These are phyloP conservation scores for Cephaloascus fragrans DNA, from an alignment of 805 yeast species.

Conservation along the genomic window DNA sequence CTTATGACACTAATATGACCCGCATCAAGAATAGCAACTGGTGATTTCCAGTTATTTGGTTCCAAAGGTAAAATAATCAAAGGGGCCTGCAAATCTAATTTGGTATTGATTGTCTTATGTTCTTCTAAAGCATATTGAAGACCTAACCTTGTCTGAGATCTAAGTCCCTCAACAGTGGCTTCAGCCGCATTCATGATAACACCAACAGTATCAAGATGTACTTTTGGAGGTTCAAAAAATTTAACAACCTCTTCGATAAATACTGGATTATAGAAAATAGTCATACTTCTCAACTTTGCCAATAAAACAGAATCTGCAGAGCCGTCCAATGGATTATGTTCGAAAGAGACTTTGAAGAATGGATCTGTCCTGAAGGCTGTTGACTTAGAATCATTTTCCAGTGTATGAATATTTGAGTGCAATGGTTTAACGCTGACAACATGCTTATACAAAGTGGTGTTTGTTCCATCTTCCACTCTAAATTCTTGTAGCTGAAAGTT, in stretches of 20 bases:
- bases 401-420: constrained; percentile 25
- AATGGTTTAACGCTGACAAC: constrained; percentile 74
- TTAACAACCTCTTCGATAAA: constrained; percentile 65
- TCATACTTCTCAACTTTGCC: constrained; percentile 75
- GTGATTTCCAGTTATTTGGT: constrained; percentile 69
- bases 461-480: constrained; percentile 80
- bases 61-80: constrained; percentile 78
- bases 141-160: constrained; percentile 85
- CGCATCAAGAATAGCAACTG: constrained; percentile 88
- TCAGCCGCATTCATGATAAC: constrained; percentile 93
- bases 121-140: constrained; percentile 89
- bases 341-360: constrained; percentile 75
- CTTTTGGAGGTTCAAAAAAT: constrained; percentile 83
- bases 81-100: constrained; percentile 91
- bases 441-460: constrained; percentile 71
- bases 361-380: constrained; percentile 31
- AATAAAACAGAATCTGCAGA: constrained; percentile 72
- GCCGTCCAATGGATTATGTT: constrained; percentile 76
- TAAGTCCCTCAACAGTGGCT: constrained; percentile 83
- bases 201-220: constrained; percentile 79
- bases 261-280: constrained; percentile 79
- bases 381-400: constrained; percentile 1
- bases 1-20: constrained; percentile 85
- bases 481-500: constrained; percentile 73
- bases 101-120: constrained; percentile 81